Evolutionary conservation across 129 eudicot genomes (phyloP).

Genomic region (Deinandra increscens): DNA sequence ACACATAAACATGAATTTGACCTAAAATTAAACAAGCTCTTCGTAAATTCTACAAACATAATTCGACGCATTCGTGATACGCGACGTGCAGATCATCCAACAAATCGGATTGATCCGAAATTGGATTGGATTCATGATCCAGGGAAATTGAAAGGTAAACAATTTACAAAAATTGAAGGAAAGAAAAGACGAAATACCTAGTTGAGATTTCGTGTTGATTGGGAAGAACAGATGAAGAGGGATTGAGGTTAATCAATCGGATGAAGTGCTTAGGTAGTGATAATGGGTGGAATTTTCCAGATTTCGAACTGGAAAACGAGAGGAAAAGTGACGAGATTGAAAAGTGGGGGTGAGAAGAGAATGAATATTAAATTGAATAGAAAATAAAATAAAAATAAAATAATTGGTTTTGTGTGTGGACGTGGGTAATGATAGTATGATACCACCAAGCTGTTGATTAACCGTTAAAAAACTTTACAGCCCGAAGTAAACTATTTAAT

Average conservation of each 20-base stretch:
- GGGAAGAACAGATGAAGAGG: not conserved
- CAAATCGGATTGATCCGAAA: constrained; percentile 19
- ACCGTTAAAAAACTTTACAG: not conserved
- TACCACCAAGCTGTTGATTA: not conserved
- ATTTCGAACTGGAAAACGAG: constrained; percentile 23
- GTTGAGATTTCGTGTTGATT: not conserved
- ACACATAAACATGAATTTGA: not conserved
- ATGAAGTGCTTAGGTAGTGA: constrained; percentile 26
- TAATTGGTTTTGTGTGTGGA: not conserved
- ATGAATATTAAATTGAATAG: not conserved
- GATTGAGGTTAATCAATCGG: not conserved
- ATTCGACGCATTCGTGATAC: not conserved
- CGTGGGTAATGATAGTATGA: constrained; percentile 1
- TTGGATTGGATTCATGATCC: constrained; percentile 10
- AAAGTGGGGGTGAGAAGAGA: constrained; percentile 10
- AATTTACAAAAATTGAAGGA: not conserved
- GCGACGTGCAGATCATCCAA: constrained; percentile 1
- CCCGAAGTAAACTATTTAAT: no score
- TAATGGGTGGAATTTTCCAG: constrained; percentile 8
- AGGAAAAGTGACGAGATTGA: constrained; percentile 15
- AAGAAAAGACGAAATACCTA: not conserved
- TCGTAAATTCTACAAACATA: not conserved
- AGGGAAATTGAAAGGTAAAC: not conserved
- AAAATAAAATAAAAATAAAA: not conserved
- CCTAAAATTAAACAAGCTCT: constrained; percentile 5